Base-by-base conservation (phyloP, 371 early-diverging fungal genomes). In the Mucor plumbeus region DNA sequence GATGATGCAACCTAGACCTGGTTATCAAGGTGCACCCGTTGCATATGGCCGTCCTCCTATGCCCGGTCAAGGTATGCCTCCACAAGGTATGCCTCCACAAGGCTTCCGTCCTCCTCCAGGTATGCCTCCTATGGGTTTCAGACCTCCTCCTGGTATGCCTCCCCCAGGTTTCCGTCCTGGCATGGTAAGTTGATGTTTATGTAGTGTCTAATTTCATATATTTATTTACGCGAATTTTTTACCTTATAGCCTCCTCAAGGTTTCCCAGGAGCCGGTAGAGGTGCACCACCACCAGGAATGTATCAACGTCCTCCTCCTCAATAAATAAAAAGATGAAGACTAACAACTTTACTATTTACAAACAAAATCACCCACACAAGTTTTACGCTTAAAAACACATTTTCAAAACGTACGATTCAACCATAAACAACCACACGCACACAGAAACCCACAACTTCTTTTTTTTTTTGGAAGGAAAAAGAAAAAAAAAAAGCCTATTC, bases 11-110 rank as follows among this genome's bases (percentile, higher is more conserved):
- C 90, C 91, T 44, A 74, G 79, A 71, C 83, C 83, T 56, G 84
- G 84, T 63, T 77, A 81, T 60, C 81, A 81, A 47, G 90, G 87
- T 50, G 84, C 91, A n/a, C 93, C 92, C 17, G 81, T 92, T 63
- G 76, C 90, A 53, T 92, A 92, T 72, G 93, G 90, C 26, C 87
- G 92, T 65, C 90, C 91, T 58, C 88, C 90, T 36, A 70, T 70
- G 70, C 88, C 90, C 26, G 84, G 85, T 34, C 65, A 67, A 67
- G 67, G 66, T 39, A 58, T 65, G 59, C 83, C 85, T n/a, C 85
- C 86, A 55, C 65, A 67, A 67, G 67, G 66, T 39, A 58, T 65
- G 59, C 83, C 85, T n/a, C 85, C 86, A 55, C 83, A 85, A 14
- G 87, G 88, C 15, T 87, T 87, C 78, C 82, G 83, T 39, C 89